Evolutionary conservation across 768 basidiomycete genomes (phyloP), one percentile per base, ranked within the genome.

Genomic region (Amanita molliuscula): DNA sequence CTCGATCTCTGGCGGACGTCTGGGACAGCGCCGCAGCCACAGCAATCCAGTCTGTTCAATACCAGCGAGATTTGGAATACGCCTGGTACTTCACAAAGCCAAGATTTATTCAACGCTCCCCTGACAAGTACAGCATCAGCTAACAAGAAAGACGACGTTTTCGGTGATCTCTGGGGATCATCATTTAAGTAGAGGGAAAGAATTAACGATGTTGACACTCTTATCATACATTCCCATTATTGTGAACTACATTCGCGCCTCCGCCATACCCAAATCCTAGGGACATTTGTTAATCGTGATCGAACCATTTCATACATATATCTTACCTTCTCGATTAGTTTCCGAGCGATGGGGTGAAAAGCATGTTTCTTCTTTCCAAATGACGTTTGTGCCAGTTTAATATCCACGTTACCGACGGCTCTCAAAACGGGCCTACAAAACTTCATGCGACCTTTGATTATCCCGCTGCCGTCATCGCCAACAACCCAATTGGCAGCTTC

Each of bases 151-250:
- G 88, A 88, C 54, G 88, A 91, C 57, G 80, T 70, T 6, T 90
- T 90, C 59, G 86, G 84, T 6, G 86, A 90, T 64, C 63, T 91
- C 44, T 90, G 88, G 88, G 85, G 86, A 44, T 78, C 81, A 44
- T 78, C 81, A 34, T 87, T 87, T 64, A 88, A 88, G 71, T 89
- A 72, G 59, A 33, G 15, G 13, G 13, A 33, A 1, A 18, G 23
- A 15, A 2, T 10, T 10, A 9, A 10, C 10, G 29, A 29, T 16
- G 20, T n/a, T 26, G 18, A 20, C 25, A 21, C 26, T 10, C 7
- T 16, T 28, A 41, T 26, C 25, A 9, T 42, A 29, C 9, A 20
- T 13, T 21, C 6, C 6, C 6, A 34, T n/a, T 23, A 7, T 40
- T 37, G 35, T 42, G 18, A 11, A n/a, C 23, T n/a, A 33, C 3